phyloP scores from a whole-genome alignment of 306 rosid species.

The Cicer bijugum region DNA sequence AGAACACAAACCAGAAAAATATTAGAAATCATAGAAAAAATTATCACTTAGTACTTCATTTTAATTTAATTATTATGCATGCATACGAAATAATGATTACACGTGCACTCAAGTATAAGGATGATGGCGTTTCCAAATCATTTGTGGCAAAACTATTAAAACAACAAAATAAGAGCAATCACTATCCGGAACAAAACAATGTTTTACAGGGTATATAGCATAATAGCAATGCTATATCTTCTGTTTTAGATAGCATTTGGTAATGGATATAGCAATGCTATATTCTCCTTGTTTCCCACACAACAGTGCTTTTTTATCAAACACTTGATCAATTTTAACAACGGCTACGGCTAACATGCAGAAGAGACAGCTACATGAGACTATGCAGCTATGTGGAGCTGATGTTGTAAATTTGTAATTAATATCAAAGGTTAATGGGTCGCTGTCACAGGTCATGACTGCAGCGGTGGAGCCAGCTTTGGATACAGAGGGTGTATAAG shows the following conservation, averaged over 20 bases:
- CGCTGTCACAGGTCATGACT: too few species aligned
- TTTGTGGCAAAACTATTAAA: slow-evolving; percentile 3
- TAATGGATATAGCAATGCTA: slow-evolving; percentile 20
- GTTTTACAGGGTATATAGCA: slow-evolving; percentile 14
- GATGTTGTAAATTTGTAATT: too few species aligned
- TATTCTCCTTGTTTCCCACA: slow-evolving; percentile 23
- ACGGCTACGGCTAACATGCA: slow-evolving; percentile 12
- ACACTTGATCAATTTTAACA: background rate
- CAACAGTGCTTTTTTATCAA: slow-evolving; percentile 30
- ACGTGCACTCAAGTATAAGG: background rate
- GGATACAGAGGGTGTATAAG: too few species aligned
- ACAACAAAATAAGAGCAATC: background rate
- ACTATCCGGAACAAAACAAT: slow-evolving; percentile 14
- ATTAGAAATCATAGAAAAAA: slow-evolving; percentile 17
- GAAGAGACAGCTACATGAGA: slow-evolving; percentile 12
- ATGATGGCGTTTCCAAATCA: slow-evolving; percentile 27
- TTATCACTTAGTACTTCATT: slow-evolving; percentile 2
- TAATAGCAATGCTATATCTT: slow-evolving; percentile 10
- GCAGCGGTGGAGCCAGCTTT: too few species aligned
- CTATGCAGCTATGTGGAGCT: background rate
- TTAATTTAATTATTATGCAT: slow-evolving; percentile 7
- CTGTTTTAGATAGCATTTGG: slow-evolving; percentile 29
- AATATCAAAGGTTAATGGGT: too few species aligned
- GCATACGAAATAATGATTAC: slow-evolving; percentile 24
- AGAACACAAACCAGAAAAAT: slow-evolving; percentile 28